Evolutionary conservation across 306 rosid genomes (phyloP), one percentile per base, ranked within the genome.

Genomic region (Myrica gale): DNA sequence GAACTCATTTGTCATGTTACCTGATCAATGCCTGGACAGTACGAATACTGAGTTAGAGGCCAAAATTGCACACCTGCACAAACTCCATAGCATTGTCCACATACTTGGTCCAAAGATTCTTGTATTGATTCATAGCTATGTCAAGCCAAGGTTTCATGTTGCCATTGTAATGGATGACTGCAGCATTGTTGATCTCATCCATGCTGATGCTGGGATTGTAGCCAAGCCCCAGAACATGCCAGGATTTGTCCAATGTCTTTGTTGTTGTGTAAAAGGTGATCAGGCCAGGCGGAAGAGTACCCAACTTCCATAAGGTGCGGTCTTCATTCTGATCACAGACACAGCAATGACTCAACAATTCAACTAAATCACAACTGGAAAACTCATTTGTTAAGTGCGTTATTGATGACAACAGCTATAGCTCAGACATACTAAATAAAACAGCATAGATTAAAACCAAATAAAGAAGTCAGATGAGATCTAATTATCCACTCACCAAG

Each of bases 121-220:
- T 96, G 69, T 92, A 96, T 73, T 96, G 99, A 80, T 96, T 96
- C 93, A 96, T 81, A 21, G 99, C 99, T 78, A 96, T 88, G 79
- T 96, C 99, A 17, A 96, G 97, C 99, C 99, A 96, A 43, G 99
- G 99, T 78, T 96, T 96, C 99, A 92, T 96, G 87, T 89, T 86
- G 76, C 99, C 99, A 7, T 87, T 96, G 91, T 96, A 96, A 85
- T 92, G 99, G 78, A 96, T 92, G 82, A 96, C 96, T 10, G 98
- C 97, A 52, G 99, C 98, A 17, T 93, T 89, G 82, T 77, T 96
- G 88, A 96, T 96, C 82, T 87, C 97, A 56, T 89, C 98, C 98
- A 92, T 83, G 90, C 99, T 92, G 66, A 96, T 92, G 75, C 99
- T 89, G 63, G 99, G 99, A 82, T 96, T 96, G 88, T 90, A 96